These are phyloP conservation scores for Canavalia gladiata DNA, from an alignment of 306 rosid species.

Conservation along the genomic window DNA sequence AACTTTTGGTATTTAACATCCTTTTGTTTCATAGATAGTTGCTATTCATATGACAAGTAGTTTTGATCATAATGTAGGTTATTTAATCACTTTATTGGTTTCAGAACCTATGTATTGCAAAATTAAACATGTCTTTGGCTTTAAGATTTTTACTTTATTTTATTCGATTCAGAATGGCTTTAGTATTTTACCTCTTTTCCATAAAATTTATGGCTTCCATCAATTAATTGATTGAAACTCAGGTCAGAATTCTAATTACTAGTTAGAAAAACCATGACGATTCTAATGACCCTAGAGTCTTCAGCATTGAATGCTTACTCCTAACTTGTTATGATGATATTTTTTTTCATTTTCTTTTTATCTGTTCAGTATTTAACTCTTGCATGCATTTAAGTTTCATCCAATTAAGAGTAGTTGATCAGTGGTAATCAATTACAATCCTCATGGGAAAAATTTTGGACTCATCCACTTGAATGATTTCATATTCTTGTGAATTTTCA, in stretches of 20 bases:
- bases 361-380: background rate
- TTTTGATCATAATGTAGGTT: background rate
- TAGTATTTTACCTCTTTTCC: background rate
- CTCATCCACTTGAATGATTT: background rate
- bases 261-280: background rate
- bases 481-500: background rate
- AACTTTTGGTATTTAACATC: slow-evolving; percentile 26
- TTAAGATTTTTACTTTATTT: background rate
- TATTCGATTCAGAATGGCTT: background rate
- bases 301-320: background rate
- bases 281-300: background rate
- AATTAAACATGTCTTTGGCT: background rate
- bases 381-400: background rate
- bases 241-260: background rate
- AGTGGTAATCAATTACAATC: background rate
- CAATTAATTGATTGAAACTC: background rate
- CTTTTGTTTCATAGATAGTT: slow-evolving; percentile 19
- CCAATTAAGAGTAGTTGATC: background rate
- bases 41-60: slow-evolving; percentile 4
- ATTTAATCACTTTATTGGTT: background rate
- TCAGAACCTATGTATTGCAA: background rate
- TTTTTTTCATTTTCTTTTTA: background rate
- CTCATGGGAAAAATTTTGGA: background rate
- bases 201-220: background rate
- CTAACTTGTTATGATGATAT: background rate